Evolutionary conservation across 106 monocot species (phyloP).

Genomic region (Dioscorea alata): DNA sequence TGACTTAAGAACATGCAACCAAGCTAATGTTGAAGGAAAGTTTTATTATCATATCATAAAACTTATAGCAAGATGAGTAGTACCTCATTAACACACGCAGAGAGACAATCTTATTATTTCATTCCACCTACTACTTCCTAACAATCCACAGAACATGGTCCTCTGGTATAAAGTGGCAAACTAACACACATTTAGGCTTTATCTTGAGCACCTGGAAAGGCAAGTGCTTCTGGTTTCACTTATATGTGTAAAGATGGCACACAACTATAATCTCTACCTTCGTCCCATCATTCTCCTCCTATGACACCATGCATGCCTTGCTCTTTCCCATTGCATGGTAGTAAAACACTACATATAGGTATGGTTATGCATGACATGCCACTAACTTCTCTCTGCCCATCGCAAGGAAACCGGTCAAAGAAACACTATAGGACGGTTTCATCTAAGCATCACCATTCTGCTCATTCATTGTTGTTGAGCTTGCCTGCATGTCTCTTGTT

Average conservation of each 20-base stretch:
- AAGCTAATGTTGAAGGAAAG: too few relatives aligned
- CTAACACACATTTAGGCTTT: slow-evolving; percentile 40
- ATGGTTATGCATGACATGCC: slow-evolving; percentile 54
- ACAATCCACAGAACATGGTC: slow-evolving; percentile 55
- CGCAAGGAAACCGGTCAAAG: slow-evolving; percentile 4
- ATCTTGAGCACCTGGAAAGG: slow-evolving; percentile 54
- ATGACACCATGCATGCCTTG: slow-evolving; percentile 29
- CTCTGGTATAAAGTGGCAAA: slow-evolving; percentile 65
- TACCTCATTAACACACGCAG: too few relatives aligned
- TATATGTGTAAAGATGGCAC: slow-evolving; percentile 44
- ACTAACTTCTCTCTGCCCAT: slow-evolving; percentile 22
- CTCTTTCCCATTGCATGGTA: slow-evolving; percentile 41
- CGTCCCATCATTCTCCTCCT: slow-evolving; percentile 36
- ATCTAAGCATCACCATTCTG: slow-evolving; percentile 12
- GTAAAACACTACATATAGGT: slow-evolving; percentile 55
- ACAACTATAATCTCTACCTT: too few relatives aligned
- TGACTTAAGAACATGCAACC: too few relatives aligned
- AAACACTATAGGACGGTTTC: slow-evolving; percentile 32
- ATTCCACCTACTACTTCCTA: too few relatives aligned
- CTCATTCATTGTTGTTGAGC: too few relatives aligned
- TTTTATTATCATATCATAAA: too few relatives aligned
- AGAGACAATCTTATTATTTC: too few relatives aligned
- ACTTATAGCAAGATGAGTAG: too few relatives aligned
- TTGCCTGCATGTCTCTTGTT: slow-evolving; percentile 20
- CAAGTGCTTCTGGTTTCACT: slow-evolving; percentile 43